A percentile compares a stretch with the other conserved stretches of the same genome.
phyloP scores from a whole-genome alignment of 371 early-diverging fungal genomes.

The Apophysomyces trapeziformis region DNA sequence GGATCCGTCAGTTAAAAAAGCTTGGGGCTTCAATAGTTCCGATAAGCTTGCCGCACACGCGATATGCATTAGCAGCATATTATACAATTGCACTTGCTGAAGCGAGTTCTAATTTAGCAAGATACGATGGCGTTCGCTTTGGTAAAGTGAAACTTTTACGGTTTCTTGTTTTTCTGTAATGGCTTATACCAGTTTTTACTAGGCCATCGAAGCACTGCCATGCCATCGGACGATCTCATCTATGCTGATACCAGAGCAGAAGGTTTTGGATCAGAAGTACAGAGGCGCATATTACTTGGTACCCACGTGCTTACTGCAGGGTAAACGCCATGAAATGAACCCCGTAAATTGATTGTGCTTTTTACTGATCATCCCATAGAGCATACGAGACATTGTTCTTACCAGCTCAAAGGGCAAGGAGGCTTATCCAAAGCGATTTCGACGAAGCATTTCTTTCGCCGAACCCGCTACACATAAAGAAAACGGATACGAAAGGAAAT shows the following conservation, averaged over 20 bases:
- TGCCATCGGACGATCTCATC: slow-evolving; percentile 39
- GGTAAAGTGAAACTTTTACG: slow-evolving; percentile 43
- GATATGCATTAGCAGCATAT: slow-evolving; percentile 81
- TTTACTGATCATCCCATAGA: slow-evolving; percentile 14
- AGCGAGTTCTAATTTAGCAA: slow-evolving; percentile 89
- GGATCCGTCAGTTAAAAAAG: slow-evolving; percentile 55
- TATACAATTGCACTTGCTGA: slow-evolving; percentile 91
- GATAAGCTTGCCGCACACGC: slow-evolving; percentile 75
- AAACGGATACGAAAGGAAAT: slow-evolving; percentile 13
- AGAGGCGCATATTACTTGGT: slow-evolving; percentile 83
- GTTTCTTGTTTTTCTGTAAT: not conserved
- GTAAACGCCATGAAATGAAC: slow-evolving; percentile 36
- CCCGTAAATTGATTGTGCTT: not conserved
- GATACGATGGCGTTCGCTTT: slow-evolving; percentile 89
- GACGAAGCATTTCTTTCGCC: slow-evolving; percentile 66
- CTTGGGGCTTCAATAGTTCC: slow-evolving; percentile 73
- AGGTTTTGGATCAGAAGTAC: slow-evolving; percentile 85
- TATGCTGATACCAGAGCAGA: slow-evolving; percentile 68
- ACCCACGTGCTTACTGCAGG: slow-evolving; percentile 83
- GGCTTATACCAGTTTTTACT: not conserved
- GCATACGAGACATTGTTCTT: slow-evolving; percentile 71
- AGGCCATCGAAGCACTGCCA: slow-evolving; percentile 46
- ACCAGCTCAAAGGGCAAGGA: slow-evolving; percentile 82
- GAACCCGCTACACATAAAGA: slow-evolving; percentile 25
- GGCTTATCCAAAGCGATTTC: slow-evolving; percentile 82